Percentiles rank a stretch among this genome's conserved stretches.
These are phyloP conservation scores for Helminthosporium solani DNA, from an alignment of 2,329 filamentous ascomycete species.

Conservation along the genomic window DNA sequence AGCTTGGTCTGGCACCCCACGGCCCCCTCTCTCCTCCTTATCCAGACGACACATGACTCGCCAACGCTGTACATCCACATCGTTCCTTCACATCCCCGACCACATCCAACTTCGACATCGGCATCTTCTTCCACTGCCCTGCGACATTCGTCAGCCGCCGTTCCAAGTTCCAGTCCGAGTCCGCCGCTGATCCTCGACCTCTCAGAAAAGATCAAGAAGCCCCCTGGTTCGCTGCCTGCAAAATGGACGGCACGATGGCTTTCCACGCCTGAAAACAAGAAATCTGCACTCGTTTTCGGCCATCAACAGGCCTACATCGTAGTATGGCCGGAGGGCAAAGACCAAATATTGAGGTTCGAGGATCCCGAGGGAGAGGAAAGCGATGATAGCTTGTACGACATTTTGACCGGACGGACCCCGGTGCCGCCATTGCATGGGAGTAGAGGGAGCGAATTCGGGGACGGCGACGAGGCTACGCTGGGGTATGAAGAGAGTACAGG, in stretches of 20 bases:
- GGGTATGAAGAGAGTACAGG: conserved; percentile 27
- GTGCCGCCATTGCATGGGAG: conserved; percentile 32
- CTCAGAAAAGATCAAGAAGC: conserved; percentile 23
- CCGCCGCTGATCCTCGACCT: conserved; percentile 31
- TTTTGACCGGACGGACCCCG: conserved; percentile 49
- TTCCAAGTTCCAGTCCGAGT: neutral
- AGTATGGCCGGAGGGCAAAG: conserved; percentile 46
- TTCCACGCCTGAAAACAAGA: conserved; percentile 26
- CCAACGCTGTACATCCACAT: conserved; percentile 45
- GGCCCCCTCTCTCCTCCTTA: conserved; percentile 39
- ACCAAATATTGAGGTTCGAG: conserved; percentile 35
- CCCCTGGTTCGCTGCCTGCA: conserved; percentile 17
- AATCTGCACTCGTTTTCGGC: conserved; percentile 38
- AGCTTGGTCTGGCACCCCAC: conserved; percentile 48
- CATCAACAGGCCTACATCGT: conserved; percentile 43
- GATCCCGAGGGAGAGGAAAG: conserved; percentile 39
- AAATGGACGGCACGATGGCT: conserved; percentile 34
- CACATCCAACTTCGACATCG: neutral
- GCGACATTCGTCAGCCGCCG: conserved; percentile 12
- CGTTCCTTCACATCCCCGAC: conserved; percentile 3
- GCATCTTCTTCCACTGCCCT: neutral
- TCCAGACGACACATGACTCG: conserved; percentile 46
- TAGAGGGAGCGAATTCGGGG: conserved; percentile 5
- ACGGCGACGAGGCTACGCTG: conserved; percentile 12
- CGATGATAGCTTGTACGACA: conserved; percentile 52